Base-by-base conservation (phyloP, 2,329 filamentous ascomycete genomes). In the Pseudocercospora macadamiae region DNA sequence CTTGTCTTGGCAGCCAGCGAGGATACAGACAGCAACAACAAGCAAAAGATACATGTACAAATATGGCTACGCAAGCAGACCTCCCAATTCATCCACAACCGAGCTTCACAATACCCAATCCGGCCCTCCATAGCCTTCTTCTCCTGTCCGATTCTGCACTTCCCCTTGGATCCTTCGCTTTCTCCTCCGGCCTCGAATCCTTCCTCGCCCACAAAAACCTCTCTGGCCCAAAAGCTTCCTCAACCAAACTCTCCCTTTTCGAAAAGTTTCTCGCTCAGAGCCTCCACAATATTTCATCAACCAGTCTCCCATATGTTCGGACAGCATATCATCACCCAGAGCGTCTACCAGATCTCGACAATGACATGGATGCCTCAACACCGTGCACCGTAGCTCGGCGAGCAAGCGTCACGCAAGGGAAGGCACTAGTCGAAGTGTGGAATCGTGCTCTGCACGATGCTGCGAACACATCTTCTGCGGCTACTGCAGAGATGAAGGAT, bases 111-210 rank as follows among this genome's bases (percentile, higher is more conserved):
- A 32, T 49, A 25, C 18, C n/a, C 23, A 59, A 51, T 14, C 54
- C 64, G 28, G 65, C 74, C 21, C 71, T 82, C 25, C 90, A 93
- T 74, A 87, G 89, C 64, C 83, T 92, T 34, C 84, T 93, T 28
- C 81, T 95, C 3, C 86, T 93, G 49, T 86, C 90, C 48, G 90
- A 95, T 78, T 93, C 90, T 1, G 89, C 89, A 12, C 84, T 95
- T 2, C 90, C 90, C 0, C 81, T 95, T 0, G 90, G 90, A 57
- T 91, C 90, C n/a, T 95, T 95, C 76, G 90, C 90, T 68, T 95
- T 93, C 78, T 90, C 87, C 78, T 89, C 86, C 66, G 90, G 90
- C 2, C 83, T 95, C 14, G 90, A 95, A 76, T 93, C 90, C 37
- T 93, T 89, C 73, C 85, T 93, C 16, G 87, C 88, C 3, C 90